Conservation (phyloP, 2,329 filamentous ascomycete genomes). For the Waltergamsia citrina region DNA sequence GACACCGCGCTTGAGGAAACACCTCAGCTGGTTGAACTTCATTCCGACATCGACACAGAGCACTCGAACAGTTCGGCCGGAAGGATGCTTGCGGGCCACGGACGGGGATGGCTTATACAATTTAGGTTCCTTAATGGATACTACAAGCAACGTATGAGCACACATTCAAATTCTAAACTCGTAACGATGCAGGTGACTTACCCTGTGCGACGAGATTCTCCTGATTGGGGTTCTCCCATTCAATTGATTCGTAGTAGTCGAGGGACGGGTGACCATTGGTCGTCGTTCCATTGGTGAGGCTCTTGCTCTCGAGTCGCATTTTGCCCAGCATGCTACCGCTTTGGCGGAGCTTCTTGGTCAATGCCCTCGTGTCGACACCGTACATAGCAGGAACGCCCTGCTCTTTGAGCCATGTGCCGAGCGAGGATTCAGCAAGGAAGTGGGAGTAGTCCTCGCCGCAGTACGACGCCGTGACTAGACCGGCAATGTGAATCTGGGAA, state of each 20-base stretch:
- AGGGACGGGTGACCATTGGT: conserved; percentile 25
- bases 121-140: conserved; percentile 80
- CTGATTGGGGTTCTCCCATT: conserved; percentile 87
- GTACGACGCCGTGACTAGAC: conserved; percentile 84
- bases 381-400: conserved; percentile 90
- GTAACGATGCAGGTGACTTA: conserved; percentile 55
- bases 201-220: conserved; percentile 92
- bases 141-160: conserved; percentile 34
- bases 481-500: conserved; percentile 84
- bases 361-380: conserved; percentile 82
- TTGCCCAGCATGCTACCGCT: conserved; percentile 95
- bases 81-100: conserved; percentile 72
- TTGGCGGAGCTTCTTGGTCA: conserved; percentile 90
- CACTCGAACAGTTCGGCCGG: conserved; percentile 77
- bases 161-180: too few relatives aligned
- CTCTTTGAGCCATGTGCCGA: conserved; percentile 94
- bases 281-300: conserved; percentile 29
- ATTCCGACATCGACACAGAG: conserved; percentile 93
- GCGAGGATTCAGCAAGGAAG: conserved; percentile 79
- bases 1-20: conserved; percentile 81
- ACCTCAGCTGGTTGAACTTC: conserved; percentile 96
- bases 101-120: conserved; percentile 70
- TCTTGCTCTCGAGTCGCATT: conserved; percentile 60
- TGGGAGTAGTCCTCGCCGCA: conserved; percentile 93
- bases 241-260: conserved; percentile 62